These are phyloP conservation scores for Xylariaceae sp. DNA, from an alignment of 2,329 filamentous ascomycete genomes.

Conservation along the genomic window DNA sequence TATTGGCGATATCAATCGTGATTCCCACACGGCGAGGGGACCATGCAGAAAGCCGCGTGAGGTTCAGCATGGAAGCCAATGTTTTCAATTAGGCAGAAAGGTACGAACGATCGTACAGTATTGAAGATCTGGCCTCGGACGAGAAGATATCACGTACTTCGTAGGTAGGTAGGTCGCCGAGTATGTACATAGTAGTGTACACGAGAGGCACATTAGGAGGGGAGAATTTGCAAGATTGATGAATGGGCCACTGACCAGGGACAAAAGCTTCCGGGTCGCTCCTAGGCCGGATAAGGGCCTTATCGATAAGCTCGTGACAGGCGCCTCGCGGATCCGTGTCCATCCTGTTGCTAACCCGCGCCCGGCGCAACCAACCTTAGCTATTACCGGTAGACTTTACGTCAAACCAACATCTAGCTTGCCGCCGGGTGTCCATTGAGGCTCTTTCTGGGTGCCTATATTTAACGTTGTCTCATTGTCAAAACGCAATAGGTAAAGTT, in stretches of 20 bases:
- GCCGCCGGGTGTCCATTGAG: too few relatives aligned
- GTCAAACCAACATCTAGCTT: too few relatives aligned
- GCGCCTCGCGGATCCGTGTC: background rate
- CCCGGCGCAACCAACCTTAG: too few relatives aligned
- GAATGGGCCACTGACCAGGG: background rate
- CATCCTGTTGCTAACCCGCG: too few relatives aligned
- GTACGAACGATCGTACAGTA: background rate
- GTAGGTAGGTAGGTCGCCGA: too few relatives aligned
- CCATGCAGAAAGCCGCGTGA: background rate
- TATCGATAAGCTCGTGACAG: background rate
- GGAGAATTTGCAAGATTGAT: background rate
- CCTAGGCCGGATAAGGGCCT: background rate
- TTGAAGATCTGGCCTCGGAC: background rate
- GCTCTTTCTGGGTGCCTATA: too few relatives aligned
- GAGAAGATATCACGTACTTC: background rate
- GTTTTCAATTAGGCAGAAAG: background rate
- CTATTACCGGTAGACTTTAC: background rate
- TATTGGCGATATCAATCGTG: background rate
- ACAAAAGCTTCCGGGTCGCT: background rate
- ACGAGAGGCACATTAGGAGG: background rate
- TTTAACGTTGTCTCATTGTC: background rate
- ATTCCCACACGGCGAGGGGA: background rate
- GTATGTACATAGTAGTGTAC: too few relatives aligned
- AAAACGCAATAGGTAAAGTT: background rate
- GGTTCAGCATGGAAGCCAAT: background rate